phyloP scores from a whole-genome alignment of 805 yeast genomes.

The Suhomyces sp. region DNA sequence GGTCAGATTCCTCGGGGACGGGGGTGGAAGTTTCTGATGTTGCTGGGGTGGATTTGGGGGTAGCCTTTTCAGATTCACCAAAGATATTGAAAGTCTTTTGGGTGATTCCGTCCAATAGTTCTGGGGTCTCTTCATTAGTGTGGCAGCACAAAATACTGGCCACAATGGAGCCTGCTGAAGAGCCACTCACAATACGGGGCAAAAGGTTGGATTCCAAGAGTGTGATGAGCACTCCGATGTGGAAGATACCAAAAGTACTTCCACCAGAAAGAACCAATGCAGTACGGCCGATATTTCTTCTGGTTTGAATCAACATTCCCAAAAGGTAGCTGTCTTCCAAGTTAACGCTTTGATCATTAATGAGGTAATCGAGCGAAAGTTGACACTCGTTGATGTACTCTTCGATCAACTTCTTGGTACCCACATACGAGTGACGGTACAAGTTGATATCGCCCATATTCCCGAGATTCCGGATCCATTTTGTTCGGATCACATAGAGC shows the following conservation, averaged over 20 bases:
- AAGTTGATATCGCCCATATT: conserved; percentile 80
- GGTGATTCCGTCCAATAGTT: conserved; percentile 59
- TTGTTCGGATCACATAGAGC: conserved; percentile 75
- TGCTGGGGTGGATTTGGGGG: conserved; percentile 1
- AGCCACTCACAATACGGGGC: conserved; percentile 89
- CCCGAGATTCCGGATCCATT: conserved; percentile 82
- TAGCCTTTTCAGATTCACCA: conserved; percentile 49
- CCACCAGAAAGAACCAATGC: conserved; percentile 97
- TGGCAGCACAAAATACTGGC: conserved; percentile 86
- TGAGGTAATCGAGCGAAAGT: conserved; percentile 38
- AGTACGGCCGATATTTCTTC: conserved; percentile 90
- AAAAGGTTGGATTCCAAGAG: conserved; percentile 69
- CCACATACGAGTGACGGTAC: conserved; percentile 76
- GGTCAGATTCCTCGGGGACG: no score
- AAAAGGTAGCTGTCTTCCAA: conserved; percentile 69
- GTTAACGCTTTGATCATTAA: conserved; percentile 36
- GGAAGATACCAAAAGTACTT: conserved; percentile 88
- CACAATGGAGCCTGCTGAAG: conserved; percentile 94
- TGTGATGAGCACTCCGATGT: conserved; percentile 86
- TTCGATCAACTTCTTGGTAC: conserved; percentile 82
- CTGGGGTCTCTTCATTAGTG: conserved; percentile 65
- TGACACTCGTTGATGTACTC: conserved; percentile 81
- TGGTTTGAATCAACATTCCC: conserved; percentile 79
- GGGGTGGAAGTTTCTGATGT: no score
- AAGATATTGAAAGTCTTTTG: conserved; percentile 55